Percentiles rank a stretch among this genome's conserved stretches.
These are phyloP conservation scores for Globisporangium ultimum DNA, from an alignment of 352 stramenopile species.

Conservation along the genomic window DNA sequence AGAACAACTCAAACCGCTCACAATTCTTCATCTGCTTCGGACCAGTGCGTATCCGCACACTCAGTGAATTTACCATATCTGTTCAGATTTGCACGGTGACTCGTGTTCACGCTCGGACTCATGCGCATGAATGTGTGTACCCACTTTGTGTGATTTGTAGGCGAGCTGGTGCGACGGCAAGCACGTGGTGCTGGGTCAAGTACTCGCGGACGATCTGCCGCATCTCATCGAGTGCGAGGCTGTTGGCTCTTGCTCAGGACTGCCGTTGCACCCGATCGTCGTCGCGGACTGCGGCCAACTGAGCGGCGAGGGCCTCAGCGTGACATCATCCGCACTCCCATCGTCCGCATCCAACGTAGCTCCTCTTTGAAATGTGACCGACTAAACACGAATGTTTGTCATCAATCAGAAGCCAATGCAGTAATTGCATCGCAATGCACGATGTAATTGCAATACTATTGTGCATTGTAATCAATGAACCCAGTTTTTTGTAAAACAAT, in stretches of 20 bases:
- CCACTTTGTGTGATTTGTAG: conserved; percentile 19
- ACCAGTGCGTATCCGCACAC: conserved; percentile 21
- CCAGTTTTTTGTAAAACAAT: no score
- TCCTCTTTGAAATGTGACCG: no score
- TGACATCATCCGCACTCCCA: conserved; percentile 7
- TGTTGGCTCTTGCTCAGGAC: conserved; percentile 43
- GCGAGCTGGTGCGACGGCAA: conserved; percentile 94
- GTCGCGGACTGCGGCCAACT: conserved; percentile 62
- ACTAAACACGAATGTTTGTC: no score
- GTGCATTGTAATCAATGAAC: no score
- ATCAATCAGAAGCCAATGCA: no score
- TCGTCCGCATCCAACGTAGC: background rate
- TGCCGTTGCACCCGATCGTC: conserved; percentile 41
- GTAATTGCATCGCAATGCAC: no score
- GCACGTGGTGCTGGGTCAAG: conserved; percentile 98
- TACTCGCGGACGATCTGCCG: conserved; percentile 74
- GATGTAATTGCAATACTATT: no score
- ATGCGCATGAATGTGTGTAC: background rate
- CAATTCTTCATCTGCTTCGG: conserved; percentile 99
- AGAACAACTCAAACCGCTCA: conserved; percentile 94
- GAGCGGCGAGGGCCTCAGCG: conserved; percentile 36
- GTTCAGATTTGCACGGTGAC: background rate
- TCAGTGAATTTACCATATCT: no score
- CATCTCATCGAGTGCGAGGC: conserved; percentile 46
- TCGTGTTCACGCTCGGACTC: no score